phyloP scores from a whole-genome alignment of 192 early-diverging fungal genomes.

The Coemansia sp. region DNA sequence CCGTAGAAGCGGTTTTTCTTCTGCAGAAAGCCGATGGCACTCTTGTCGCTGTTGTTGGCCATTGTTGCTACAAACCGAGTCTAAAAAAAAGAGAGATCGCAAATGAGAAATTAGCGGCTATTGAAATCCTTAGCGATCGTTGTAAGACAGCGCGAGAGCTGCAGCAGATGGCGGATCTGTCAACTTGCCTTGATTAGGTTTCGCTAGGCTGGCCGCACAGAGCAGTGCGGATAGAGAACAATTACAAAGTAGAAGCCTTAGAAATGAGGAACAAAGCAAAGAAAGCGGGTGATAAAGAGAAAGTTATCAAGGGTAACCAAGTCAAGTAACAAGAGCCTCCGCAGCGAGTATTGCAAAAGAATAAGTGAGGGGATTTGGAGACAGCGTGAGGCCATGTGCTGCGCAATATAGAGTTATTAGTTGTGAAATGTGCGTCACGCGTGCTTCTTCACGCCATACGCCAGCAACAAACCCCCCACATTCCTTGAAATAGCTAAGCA shows the following conservation, averaged over 20 bases:
- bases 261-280: background rate
- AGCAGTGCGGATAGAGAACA: background rate
- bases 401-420: constrained; percentile 1
- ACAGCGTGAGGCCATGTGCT: constrained; percentile 5
- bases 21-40: constrained; percentile 36
- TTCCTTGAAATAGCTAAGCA: background rate
- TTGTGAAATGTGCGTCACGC: background rate
- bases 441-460: background rate
- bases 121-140: background rate
- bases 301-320: background rate
- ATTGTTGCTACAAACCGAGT: background rate
- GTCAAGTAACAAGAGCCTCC: background rate
- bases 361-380: background rate
- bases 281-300: background rate
- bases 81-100: background rate
- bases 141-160: too few relatives aligned
- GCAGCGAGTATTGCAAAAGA: background rate
- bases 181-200: constrained; percentile 7
- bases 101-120: background rate
- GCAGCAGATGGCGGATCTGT: background rate
- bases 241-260: background rate
- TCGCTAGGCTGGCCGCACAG: background rate
- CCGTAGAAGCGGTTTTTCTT: constrained; percentile 54
- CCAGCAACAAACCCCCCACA: background rate
- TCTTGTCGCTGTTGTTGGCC: background rate